Evolutionary conservation across 2,329 filamentous ascomycete genomes (phyloP), one percentile per base, ranked within the genome.

Genomic region (Aspergillus alliaceus): DNA sequence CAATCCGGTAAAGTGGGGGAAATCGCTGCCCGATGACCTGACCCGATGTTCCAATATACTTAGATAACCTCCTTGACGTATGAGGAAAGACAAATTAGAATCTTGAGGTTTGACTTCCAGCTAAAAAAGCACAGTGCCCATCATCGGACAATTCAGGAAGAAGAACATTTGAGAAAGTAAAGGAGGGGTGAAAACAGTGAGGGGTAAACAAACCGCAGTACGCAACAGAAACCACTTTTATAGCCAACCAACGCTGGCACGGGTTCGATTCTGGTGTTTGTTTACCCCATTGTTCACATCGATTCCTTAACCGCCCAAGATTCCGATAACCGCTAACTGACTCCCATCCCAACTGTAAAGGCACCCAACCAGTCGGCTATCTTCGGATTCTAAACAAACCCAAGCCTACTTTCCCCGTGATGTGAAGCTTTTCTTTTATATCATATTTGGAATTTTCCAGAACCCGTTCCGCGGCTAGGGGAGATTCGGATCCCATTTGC

Each of bases 1-100:
- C 44, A 47, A 47, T 47, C 44, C 8, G 44, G 44, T 47, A 47
- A 47, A 31, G 44, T 47, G 44, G 44, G 44, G 44, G 44, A 47
- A 4, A 47, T 47, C 15, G 44, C 27, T 47, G 44, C 44, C 44
- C 44, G 9, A 47, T 47, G 44, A 44, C 40, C 40, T 44, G 40
- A 44, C 40, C 40, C 15, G 11, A 12, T 34, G 8, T 7, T 24
- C 20, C 40, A 20, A 24, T 44, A 44, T 9, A 22, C 37, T 20
- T 40, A 14, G 7, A 24, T 6, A 44, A 14, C 22, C 27, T 47
- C 27, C 44, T 25, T 47, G 44, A 31, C 27, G 27, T 47, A 47
- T 15, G 25, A n/a, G 15, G 18, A 24, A 31, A 20, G 44, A 5
- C 5, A 9, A 9, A 34, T 34, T 12, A 3, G 12, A 12, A 14